A percentile compares a stretch with the other conserved stretches of the same genome.
phyloP scores from a whole-genome alignment of 176 grass and related monocot genomes.

The Pontederia paniculata region DNA sequence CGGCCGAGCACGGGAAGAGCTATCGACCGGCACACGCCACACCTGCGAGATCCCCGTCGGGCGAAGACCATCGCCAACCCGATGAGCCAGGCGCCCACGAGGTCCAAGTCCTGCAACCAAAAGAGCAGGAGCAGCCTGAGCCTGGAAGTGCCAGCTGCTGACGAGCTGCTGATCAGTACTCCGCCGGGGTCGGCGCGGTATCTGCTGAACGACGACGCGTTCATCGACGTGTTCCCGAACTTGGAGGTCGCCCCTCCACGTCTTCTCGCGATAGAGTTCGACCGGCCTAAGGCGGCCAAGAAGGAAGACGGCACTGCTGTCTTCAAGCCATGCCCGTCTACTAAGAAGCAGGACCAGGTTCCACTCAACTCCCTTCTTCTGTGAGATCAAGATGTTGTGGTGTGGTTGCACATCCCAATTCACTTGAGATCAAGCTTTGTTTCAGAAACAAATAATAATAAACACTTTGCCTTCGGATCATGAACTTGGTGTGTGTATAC shows the following conservation, averaged over 20 bases:
- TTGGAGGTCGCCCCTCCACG: not conserved
- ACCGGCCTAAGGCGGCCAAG: not conserved
- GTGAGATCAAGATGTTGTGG: not conserved
- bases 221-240: constrained; percentile 31
- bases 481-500: not conserved
- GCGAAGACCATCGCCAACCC: constrained; percentile 8
- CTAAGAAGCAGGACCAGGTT: not conserved
- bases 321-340: not conserved
- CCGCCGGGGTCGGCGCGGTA: constrained; percentile 47
- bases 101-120: not conserved
- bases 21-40: constrained; percentile 19
- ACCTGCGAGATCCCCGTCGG: constrained; percentile 27
- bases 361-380: not conserved
- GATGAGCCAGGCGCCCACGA: not conserved
- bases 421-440: not conserved
- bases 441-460: not conserved
- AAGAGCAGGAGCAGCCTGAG: not conserved
- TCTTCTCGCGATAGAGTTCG: not conserved
- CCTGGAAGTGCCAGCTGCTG: too few species aligned
- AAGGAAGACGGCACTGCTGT: not conserved
- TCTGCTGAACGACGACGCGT: constrained; percentile 30
- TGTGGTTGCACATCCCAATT: not conserved
- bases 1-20: constrained; percentile 5
- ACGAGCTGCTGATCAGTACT: constrained; percentile 12
- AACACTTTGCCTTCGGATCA: constrained; percentile 8